A percentile compares a stretch with the other conserved stretches of the same genome.
Evolutionary conservation across 192 early-diverging fungal genomes (phyloP).

Genomic region (Coemansia sp.): DNA sequence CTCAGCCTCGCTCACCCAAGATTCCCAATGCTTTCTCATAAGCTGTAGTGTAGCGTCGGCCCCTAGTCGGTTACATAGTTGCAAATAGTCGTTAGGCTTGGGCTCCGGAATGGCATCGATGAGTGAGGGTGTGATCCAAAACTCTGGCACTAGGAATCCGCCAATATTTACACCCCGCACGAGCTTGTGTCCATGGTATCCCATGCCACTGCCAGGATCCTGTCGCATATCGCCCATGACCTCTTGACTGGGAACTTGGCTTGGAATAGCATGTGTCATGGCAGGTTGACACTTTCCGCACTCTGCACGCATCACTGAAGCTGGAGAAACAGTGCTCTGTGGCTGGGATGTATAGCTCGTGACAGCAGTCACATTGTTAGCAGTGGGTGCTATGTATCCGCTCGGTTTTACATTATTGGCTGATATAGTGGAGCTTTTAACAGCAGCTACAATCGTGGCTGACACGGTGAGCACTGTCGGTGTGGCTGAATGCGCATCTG

Average conservation of each 20-base stretch:
- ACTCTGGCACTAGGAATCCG: constrained; percentile 58
- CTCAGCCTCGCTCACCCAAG: constrained; percentile 56
- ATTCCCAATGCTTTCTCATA: constrained; percentile 53
- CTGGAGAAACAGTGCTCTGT: background rate
- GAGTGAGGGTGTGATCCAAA: constrained; percentile 56
- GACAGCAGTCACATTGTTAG: no score
- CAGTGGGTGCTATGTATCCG: no score
- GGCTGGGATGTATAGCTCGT: background rate
- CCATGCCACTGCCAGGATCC: constrained; percentile 35
- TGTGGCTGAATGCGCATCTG: no score
- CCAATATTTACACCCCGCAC: constrained; percentile 59
- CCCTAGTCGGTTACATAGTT: constrained; percentile 50
- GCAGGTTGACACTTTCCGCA: background rate
- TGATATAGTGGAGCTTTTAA: background rate
- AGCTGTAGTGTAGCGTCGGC: constrained; percentile 32
- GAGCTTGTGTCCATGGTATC: constrained; percentile 39
- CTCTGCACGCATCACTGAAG: constrained; percentile 14
- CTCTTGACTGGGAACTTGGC: constrained; percentile 6
- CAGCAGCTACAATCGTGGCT: no score
- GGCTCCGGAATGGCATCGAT: constrained; percentile 43
- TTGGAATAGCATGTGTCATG: background rate
- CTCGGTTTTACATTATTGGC: no score
- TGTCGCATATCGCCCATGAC: constrained; percentile 25
- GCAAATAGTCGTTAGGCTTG: constrained; percentile 43
- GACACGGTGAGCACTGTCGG: no score